These are phyloP conservation scores for Xylaria castorea DNA, from an alignment of 495 filamentous ascomycete genomes.

Conservation along the genomic window DNA sequence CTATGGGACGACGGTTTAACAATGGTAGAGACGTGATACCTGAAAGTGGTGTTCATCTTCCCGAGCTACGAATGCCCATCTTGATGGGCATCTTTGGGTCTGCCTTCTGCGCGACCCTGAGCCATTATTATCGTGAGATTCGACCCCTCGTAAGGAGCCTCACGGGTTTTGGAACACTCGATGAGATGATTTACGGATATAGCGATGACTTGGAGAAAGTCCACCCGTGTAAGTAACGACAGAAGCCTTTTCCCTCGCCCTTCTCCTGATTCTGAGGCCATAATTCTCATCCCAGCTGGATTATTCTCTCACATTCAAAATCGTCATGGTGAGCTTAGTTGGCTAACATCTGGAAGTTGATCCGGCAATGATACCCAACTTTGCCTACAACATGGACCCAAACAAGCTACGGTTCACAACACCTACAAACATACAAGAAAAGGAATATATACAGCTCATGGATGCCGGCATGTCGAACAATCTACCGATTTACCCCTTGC, in stretches of 20 bases:
- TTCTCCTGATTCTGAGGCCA: not conserved
- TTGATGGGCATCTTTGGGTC: slow-evolving; percentile 93
- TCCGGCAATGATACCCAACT: slow-evolving; percentile 88
- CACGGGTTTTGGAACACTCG: slow-evolving; percentile 76
- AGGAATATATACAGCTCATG: slow-evolving; percentile 82
- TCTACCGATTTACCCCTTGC: slow-evolving; percentile 90
- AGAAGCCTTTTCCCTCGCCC: not conserved
- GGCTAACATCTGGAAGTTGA: slow-evolving; percentile 56
- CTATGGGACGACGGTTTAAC: slow-evolving; percentile 82
- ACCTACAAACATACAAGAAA: slow-evolving; percentile 73
- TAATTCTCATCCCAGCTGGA: not conserved
- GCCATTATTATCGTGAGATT: slow-evolving; percentile 94
- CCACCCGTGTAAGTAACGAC: slow-evolving; percentile 62
- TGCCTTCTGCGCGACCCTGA: slow-evolving; percentile 93
- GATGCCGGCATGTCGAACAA: slow-evolving; percentile 99
- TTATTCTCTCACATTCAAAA: not conserved
- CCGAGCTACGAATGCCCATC: slow-evolving; percentile 80
- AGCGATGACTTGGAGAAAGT: slow-evolving; percentile 84
- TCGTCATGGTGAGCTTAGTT: not conserved
- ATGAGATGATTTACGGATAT: slow-evolving; percentile 82
- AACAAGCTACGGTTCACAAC: slow-evolving; percentile 72
- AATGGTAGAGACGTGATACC: slow-evolving; percentile 69
- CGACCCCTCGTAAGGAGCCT: slow-evolving; percentile 77
- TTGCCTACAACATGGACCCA: slow-evolving; percentile 74
- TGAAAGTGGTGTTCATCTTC: slow-evolving; percentile 64